These are phyloP conservation scores for Scleroderma citrinum DNA, from an alignment of 768 basidiomycete genomes.

Conservation along the genomic window DNA sequence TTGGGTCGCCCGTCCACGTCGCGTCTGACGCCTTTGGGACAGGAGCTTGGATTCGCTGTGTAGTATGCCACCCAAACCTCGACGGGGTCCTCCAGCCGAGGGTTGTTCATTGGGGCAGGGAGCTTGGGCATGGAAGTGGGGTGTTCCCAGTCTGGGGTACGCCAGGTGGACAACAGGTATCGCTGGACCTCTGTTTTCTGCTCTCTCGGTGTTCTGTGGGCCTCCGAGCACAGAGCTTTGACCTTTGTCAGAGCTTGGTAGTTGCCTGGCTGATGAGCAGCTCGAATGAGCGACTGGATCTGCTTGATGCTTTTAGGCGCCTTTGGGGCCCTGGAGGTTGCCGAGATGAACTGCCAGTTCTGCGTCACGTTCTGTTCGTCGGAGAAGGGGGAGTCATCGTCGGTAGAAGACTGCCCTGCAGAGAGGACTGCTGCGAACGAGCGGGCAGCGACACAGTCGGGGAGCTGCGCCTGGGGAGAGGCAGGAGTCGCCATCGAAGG, in stretches of 20 bases:
- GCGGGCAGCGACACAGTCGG: conserved; percentile 30
- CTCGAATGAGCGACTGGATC: conserved; percentile 37
- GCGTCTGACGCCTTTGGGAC: conserved; percentile 43
- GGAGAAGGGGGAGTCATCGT: conserved; percentile 21
- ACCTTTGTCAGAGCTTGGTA: conserved; percentile 35
- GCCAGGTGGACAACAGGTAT: conserved; percentile 39
- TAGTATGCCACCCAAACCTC: conserved; percentile 44
- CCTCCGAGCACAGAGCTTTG: conserved; percentile 41
- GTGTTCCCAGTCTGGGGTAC: conserved; percentile 34
- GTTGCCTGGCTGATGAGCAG: conserved; percentile 39
- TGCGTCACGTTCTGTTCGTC: conserved; percentile 16
- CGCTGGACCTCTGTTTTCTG: conserved; percentile 40
- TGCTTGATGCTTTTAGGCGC: conserved; percentile 35
- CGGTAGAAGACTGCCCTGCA: conserved; percentile 20
- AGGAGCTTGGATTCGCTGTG: conserved; percentile 37
- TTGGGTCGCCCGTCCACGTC: conserved; percentile 32
- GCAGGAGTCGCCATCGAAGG: conserved; percentile 26
- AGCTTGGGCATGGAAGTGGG: conserved; percentile 15
- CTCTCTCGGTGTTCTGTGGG: conserved; percentile 39
- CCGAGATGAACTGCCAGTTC: conserved; percentile 20
- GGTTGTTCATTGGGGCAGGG: conserved; percentile 32
- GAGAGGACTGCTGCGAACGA: conserved; percentile 29
- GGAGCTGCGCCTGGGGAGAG: conserved; percentile 29
- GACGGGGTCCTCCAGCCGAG: conserved; percentile 41
- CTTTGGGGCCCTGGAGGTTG: conserved; percentile 14